Conservation (phyloP, 106 monocot species). For the Cymbidium sinense region DNA sequence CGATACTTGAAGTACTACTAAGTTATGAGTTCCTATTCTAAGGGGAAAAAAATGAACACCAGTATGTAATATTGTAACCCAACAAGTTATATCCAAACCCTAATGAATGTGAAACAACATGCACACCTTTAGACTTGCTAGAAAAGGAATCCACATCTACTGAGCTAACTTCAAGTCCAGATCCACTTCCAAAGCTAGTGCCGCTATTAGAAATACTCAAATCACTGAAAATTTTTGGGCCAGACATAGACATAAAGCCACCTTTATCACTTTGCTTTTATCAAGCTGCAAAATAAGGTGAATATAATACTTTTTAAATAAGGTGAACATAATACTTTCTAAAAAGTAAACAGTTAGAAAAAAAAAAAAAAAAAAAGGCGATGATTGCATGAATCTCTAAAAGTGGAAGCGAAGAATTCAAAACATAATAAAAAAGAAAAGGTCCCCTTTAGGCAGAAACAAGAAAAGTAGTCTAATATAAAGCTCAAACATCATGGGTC, state of each 20-base stretch:
- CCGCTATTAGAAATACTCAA: constrained; percentile 77
- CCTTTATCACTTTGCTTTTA: constrained; percentile 82
- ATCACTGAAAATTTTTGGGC: constrained; percentile 61
- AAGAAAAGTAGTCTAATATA: too few relatives aligned
- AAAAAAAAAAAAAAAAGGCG: too few relatives aligned
- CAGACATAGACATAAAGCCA: constrained; percentile 67
- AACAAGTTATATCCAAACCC: neutral
- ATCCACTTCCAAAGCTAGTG: constrained; percentile 87
- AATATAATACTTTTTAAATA: too few relatives aligned
- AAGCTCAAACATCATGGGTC: too few relatives aligned
- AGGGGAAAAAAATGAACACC: neutral
- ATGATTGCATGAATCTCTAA: too few relatives aligned
- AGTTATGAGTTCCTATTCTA: neutral
- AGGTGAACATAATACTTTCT: neutral
- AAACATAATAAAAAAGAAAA: too few relatives aligned
- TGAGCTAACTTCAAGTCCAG: constrained; percentile 71
- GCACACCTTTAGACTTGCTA: constrained; percentile 69
- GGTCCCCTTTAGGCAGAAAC: too few relatives aligned
- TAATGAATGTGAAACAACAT: neutral
- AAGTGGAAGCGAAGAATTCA: too few relatives aligned
- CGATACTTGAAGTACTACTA: neutral
- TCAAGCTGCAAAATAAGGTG: constrained; percentile 69
- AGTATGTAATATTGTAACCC: neutral
- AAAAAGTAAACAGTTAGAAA: too few relatives aligned
- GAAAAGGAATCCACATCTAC: constrained; percentile 63